These are phyloP conservation scores for Aspergillus ochraceoroseus DNA, from an alignment of 2,329 filamentous ascomycete species.

Conservation along the genomic window DNA sequence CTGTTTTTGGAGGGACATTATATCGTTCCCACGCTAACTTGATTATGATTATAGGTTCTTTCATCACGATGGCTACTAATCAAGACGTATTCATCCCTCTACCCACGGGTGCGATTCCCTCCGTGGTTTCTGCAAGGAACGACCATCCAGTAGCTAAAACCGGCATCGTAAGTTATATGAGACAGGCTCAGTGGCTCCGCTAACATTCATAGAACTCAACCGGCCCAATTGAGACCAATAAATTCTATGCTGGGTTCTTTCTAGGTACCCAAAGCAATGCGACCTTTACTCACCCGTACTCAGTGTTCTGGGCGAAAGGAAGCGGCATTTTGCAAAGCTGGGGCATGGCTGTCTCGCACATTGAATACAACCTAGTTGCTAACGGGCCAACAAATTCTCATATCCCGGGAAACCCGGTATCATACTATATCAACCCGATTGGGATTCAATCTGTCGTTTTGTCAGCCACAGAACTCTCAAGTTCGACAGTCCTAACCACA, in stretches of 20 bases:
- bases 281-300: conserved; percentile 72
- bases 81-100: conserved; percentile 45
- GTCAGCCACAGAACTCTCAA: conserved; percentile 68
- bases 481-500: conserved; percentile 53
- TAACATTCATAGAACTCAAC: conserved; percentile 28
- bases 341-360: conserved; percentile 73
- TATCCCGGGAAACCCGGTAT: conserved; percentile 53
- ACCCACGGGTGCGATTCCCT: conserved; percentile 36
- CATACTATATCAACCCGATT: conserved; percentile 75
- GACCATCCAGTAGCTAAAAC: conserved; percentile 43
- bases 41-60: neutral
- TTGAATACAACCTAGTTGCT: conserved; percentile 62
- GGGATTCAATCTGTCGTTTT: conserved; percentile 76
- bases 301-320: conserved; percentile 63
- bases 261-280: conserved; percentile 65
- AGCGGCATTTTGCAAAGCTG: conserved; percentile 60
- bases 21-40: conserved; percentile 6
- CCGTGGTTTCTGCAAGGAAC: conserved; percentile 35
- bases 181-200: neutral
- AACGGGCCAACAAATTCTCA: conserved; percentile 55
- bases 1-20: neutral
- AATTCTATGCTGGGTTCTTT: conserved; percentile 75
- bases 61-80: conserved; percentile 25
- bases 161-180: conserved; percentile 34
- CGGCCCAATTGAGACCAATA: conserved; percentile 45